Evolutionary conservation across 768 basidiomycete genomes (phyloP).

Genomic region (Rhodocollybia butyracea): DNA sequence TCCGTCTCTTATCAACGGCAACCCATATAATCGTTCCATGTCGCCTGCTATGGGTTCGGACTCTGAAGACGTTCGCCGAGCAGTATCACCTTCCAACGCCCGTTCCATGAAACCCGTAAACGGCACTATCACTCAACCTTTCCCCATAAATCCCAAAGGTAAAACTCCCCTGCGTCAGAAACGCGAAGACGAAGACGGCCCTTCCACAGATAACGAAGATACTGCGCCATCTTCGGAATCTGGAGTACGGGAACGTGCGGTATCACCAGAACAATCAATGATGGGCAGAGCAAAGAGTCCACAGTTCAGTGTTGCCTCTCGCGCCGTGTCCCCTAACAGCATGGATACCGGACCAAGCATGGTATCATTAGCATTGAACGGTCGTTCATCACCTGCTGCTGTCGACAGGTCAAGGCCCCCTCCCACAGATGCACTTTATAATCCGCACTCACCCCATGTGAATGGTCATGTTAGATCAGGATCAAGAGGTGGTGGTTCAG

Average conservation of each 20-base stretch:
- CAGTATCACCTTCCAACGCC: conserved; percentile 57
- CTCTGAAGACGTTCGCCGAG: conserved; percentile 57
- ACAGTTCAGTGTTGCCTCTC: conserved; percentile 35
- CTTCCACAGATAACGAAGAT: conserved; percentile 43
- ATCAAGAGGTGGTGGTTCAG: conserved; percentile 49
- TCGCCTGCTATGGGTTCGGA: conserved; percentile 57
- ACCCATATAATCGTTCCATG: conserved; percentile 52
- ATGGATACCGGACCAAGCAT: conserved; percentile 43
- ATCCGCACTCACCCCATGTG: conserved; percentile 30
- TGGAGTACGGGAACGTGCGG: conserved; percentile 40
- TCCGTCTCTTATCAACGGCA: conserved; percentile 13
- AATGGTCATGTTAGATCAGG: conserved; percentile 49
- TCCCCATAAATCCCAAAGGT: conserved; percentile 39
- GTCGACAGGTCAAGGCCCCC: conserved; percentile 48
- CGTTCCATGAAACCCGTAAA: conserved; percentile 44
- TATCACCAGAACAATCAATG: conserved; percentile 49
- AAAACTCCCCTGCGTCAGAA: conserved; percentile 49
- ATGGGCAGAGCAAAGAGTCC: conserved; percentile 59
- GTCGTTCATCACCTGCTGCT: conserved; percentile 54
- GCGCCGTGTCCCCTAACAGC: conserved; percentile 60
- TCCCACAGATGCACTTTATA: conserved; percentile 55
- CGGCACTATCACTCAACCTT: conserved; percentile 33
- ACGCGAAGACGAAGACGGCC: conserved; percentile 26
- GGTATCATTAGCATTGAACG: conserved; percentile 52
- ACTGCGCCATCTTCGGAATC: conserved; percentile 38